phyloP scores from a whole-genome alignment of 179 eudicot genomes.

The Actinidia polygama region DNA sequence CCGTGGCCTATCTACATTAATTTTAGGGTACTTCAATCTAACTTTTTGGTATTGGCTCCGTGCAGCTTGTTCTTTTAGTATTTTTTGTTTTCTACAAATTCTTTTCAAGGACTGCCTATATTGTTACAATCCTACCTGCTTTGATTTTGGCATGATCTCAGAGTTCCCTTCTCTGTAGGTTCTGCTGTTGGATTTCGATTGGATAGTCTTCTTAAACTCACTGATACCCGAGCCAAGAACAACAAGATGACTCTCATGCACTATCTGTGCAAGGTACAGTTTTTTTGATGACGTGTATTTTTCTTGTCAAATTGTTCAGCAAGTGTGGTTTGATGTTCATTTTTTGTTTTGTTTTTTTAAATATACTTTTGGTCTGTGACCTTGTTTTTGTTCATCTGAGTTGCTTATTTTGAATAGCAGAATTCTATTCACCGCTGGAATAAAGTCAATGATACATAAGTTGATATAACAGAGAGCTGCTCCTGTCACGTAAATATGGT shows the following conservation, averaged over 20 bases:
- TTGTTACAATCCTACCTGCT: not conserved
- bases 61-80: not conserved
- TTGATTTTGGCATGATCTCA: not conserved
- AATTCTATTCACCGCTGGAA: not conserved
- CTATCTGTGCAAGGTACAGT: slow-evolving; percentile 87
- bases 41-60: too few species aligned
- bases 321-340: not conserved
- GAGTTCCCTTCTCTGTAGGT: slow-evolving; percentile 45
- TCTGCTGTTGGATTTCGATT: slow-evolving; percentile 96
- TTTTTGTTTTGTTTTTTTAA: not conserved
- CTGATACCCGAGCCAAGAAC: slow-evolving; percentile 88
- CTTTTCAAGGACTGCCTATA: not conserved
- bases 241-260: slow-evolving; percentile 96
- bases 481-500: not conserved
- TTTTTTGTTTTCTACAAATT: not conserved
- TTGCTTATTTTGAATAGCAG: not conserved
- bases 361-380: not conserved
- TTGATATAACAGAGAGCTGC: not conserved
- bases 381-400: not conserved
- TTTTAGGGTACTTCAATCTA: not conserved
- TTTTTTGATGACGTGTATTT: not conserved
- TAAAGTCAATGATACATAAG: not conserved
- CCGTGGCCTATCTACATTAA: not conserved
- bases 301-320: not conserved
- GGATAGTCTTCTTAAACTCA: slow-evolving; percentile 91